Evolutionary conservation across 306 rosid species (phyloP).

Genomic region (Ormosia emarginata): DNA sequence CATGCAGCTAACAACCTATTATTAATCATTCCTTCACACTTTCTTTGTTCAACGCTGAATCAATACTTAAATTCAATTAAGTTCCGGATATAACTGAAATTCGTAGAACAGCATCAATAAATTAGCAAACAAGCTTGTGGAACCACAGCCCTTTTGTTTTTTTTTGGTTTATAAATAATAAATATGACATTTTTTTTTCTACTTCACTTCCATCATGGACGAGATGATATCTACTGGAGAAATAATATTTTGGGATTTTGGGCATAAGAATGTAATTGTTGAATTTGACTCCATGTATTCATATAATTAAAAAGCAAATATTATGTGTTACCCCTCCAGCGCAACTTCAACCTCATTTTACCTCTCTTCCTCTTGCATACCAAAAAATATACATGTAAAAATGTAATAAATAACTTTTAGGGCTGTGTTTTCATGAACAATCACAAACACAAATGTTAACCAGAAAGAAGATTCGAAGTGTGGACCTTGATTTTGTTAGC

Average conservation of each 20-base stretch:
- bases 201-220: neutral
- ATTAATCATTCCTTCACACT: neutral
- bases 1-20: neutral
- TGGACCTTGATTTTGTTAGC: slow-evolving; percentile 18
- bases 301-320: too few relatives aligned
- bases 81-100: neutral
- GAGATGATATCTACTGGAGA: neutral
- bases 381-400: neutral
- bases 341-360: neutral
- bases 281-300: too few relatives aligned
- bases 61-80: neutral
- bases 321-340: neutral
- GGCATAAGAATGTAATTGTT: neutral
- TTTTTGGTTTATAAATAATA: neutral
- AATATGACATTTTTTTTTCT: neutral
- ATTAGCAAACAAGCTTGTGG: neutral
- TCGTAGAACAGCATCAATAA: neutral
- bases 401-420: neutral
- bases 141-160: neutral
- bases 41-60: neutral
- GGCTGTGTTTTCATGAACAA: neutral
- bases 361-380: neutral
- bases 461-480: neutral
- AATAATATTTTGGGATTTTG: neutral
- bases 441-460: neutral